Evolutionary conservation across 106 monocot genomes (phyloP).

Genomic region (Xerophyta viscosa): DNA sequence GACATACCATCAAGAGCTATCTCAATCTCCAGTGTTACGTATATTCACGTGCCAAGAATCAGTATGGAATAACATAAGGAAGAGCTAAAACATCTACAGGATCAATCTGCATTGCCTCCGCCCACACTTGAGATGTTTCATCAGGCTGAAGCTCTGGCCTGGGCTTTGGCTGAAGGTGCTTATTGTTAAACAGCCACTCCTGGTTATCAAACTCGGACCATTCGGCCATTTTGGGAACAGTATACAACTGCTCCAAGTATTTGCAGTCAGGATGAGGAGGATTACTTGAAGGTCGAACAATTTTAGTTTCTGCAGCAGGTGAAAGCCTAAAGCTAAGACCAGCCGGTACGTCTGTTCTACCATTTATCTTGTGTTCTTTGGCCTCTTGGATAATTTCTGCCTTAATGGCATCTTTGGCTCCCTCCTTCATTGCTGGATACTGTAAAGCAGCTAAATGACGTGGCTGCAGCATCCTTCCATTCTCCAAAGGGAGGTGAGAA

Average conservation of each 20-base stretch:
- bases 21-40: too few relatives aligned
- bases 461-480: conserved; percentile 30
- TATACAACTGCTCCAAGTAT: conserved; percentile 36
- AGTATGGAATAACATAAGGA: conserved; percentile 79
- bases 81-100: conserved; percentile 47
- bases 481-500: conserved; percentile 28
- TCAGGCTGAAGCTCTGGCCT: conserved; percentile 4
- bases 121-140: conserved; percentile 45
- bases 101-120: conserved; percentile 33
- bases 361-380: conserved; percentile 33
- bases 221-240: conserved; percentile 49
- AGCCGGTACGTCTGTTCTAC: conserved; percentile 15
- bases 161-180: conserved; percentile 7
- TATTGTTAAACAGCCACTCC: conserved; percentile 47
- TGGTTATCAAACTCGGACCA: conserved; percentile 36
- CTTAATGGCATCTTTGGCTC: conserved; percentile 14
- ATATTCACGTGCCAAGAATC: conserved; percentile 3
- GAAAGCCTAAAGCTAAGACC: neutral
- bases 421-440: conserved; percentile 11
- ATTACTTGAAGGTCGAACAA: conserved; percentile 8
- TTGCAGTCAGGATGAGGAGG: conserved; percentile 59
- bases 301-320: conserved; percentile 8
- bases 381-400: conserved; percentile 14
- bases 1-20: too few relatives aligned
- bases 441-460: conserved; percentile 2